Conservation (phyloP, 2,329 filamentous ascomycete species). For the Colletotrichum incanum region DNA sequence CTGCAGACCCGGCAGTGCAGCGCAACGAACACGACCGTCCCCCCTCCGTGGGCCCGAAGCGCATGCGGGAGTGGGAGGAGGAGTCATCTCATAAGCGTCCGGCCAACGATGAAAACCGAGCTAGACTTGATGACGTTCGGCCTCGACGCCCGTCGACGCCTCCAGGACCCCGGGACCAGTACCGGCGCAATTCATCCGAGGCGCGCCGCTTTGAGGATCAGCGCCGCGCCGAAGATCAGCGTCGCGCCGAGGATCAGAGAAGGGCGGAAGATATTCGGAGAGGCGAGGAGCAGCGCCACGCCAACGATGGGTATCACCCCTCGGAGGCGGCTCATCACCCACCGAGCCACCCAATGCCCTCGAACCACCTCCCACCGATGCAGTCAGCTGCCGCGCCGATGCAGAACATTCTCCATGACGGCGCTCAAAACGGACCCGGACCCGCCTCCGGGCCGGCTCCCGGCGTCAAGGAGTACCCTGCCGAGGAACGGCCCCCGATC, state of each 20-base stretch:
- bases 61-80: conserved; percentile 93
- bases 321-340: conserved; percentile 94
- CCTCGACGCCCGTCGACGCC: conserved; percentile 86
- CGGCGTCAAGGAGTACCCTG: conserved; percentile 65
- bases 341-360: conserved; percentile 71
- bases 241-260: conserved; percentile 70
- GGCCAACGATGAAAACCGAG: conserved; percentile 88
- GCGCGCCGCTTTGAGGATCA: conserved; percentile 76
- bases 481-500: conserved; percentile 71
- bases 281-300: conserved; percentile 76
- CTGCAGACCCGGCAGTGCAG: conserved; percentile 78
- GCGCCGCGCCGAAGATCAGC: conserved; percentile 71
- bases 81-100: conserved; percentile 86
- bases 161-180: conserved; percentile 69
- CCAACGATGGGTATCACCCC: conserved; percentile 87
- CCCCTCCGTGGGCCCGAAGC: conserved; percentile 84
- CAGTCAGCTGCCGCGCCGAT: conserved; percentile 72
- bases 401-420: conserved; percentile 68
- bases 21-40: conserved; percentile 79
- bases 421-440: conserved; percentile 48
- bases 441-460: conserved; percentile 59
- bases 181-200: conserved; percentile 85
- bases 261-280: conserved; percentile 70
- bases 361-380: conserved; percentile 74
- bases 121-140: conserved; percentile 87